Evolutionary conservation across 345 rosid species (phyloP).

Genomic region (Eucalyptus pumila): DNA sequence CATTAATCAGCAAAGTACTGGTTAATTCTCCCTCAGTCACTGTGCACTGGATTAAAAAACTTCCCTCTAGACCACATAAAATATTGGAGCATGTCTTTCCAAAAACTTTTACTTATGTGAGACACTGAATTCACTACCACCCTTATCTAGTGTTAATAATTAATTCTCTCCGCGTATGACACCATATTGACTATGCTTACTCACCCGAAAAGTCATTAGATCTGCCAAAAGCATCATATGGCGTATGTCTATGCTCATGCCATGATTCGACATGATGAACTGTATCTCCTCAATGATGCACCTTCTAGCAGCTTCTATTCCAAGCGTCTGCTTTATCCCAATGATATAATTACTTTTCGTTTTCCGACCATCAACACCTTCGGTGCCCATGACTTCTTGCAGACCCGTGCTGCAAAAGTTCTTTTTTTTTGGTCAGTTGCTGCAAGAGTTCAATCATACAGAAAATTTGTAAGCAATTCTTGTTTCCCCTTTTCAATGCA

Average conservation of each 20-base stretch:
- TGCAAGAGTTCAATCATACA: background rate
- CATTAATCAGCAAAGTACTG: background rate
- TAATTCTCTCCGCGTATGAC: too few relatives aligned
- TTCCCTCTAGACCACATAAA: background rate
- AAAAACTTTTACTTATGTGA: too few relatives aligned
- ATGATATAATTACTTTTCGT: slow-evolving; percentile 72
- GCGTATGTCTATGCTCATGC: slow-evolving; percentile 96
- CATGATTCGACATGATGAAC: slow-evolving; percentile 66
- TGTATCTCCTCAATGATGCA: slow-evolving; percentile 82
- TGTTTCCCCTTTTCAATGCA: background rate
- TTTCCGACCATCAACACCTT: slow-evolving; percentile 76
- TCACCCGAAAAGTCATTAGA: slow-evolving; percentile 82
- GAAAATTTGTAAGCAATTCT: background rate
- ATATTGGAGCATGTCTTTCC: too few relatives aligned
- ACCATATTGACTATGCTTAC: background rate
- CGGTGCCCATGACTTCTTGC: slow-evolving; percentile 77
- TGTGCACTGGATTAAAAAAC: background rate
- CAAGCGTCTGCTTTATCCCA: slow-evolving; percentile 61
- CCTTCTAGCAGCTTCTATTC: slow-evolving; percentile 95
- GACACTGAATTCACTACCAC: too few relatives aligned
- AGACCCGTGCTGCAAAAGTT: slow-evolving; percentile 48
- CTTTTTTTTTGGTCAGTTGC: too few relatives aligned
- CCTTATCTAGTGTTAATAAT: too few relatives aligned
- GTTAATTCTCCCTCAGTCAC: background rate
- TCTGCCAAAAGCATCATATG: slow-evolving; percentile 99